Evolutionary conservation across 169 alveolate genomes (phyloP).

Genomic region (Plasmodium berghei): DNA sequence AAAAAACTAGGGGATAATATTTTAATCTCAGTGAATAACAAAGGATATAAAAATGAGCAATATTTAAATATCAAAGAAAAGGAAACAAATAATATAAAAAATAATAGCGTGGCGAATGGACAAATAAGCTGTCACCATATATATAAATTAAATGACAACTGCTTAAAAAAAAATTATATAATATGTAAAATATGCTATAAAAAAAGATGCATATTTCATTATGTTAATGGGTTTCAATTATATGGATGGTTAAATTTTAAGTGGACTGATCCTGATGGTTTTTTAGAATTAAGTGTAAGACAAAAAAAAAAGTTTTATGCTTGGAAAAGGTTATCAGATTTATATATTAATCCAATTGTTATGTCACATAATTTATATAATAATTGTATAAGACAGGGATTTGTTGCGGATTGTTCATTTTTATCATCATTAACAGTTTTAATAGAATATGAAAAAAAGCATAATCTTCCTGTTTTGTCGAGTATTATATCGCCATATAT

Average conservation of each 20-base stretch:
- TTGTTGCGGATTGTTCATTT: conserved; percentile 95
- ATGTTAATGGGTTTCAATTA: conserved; percentile 42
- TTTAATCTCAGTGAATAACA: neutral
- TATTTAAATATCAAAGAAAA: neutral
- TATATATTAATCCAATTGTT: conserved; percentile 73
- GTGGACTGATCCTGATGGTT: conserved; percentile 90
- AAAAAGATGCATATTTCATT: conserved; percentile 73
- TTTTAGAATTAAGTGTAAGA: conserved; percentile 79
- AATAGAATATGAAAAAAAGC: conserved; percentile 90
- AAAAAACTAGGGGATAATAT: neutral
- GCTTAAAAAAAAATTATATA: conserved; percentile 51
- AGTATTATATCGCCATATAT: conserved; percentile 74
- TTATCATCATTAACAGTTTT: conserved; percentile 91
- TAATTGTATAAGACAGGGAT: conserved; percentile 90
- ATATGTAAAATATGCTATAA: conserved; percentile 34
- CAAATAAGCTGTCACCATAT: conserved; percentile 30
- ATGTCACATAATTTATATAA: conserved; percentile 80
- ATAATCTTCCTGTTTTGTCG: conserved; percentile 84
- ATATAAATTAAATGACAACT: conserved; percentile 35
- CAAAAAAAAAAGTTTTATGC: conserved; percentile 82
- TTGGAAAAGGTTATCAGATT: conserved; percentile 86
- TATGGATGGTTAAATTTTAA: conserved; percentile 77
- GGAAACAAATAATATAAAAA: neutral
- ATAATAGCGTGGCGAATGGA: neutral
- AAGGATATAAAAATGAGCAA: neutral